Evolutionary conservation across 345 rosid species (phyloP).

Genomic region (Eucalyptus globulus): DNA sequence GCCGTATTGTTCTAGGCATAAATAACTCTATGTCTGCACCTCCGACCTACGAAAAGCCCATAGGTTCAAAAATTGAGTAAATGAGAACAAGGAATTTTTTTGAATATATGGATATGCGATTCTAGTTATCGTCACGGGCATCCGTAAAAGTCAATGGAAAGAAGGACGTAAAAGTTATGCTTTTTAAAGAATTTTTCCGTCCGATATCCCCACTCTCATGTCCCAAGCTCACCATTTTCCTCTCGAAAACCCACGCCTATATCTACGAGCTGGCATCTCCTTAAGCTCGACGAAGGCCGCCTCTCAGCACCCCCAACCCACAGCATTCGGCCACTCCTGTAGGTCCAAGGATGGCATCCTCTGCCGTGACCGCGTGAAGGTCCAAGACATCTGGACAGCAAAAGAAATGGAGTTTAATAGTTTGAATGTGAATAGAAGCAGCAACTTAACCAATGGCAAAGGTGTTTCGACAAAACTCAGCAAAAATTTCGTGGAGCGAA

Average conservation of each 20-base stretch:
- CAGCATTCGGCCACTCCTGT: background rate
- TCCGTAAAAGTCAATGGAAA: too few relatives aligned
- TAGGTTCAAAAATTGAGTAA: too few relatives aligned
- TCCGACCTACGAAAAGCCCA: too few relatives aligned
- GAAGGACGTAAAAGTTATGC: too few relatives aligned
- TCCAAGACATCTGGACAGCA: background rate
- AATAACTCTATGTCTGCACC: slow-evolving; percentile 17
- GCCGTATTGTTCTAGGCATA: slow-evolving; percentile 77
- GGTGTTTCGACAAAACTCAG: background rate
- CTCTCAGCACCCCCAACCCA: background rate
- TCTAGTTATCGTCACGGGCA: too few relatives aligned
- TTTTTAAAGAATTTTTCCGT: too few relatives aligned
- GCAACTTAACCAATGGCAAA: background rate
- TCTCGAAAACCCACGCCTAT: background rate
- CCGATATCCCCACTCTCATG: background rate
- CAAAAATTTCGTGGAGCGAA: background rate
- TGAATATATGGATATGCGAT: too few relatives aligned
- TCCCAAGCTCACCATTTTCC: background rate
- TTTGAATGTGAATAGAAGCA: background rate
- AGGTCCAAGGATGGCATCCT: background rate
- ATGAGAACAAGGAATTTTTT: too few relatives aligned
- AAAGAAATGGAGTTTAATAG: background rate
- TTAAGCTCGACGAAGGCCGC: background rate
- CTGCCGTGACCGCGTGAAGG: background rate
- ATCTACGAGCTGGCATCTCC: background rate